Evolutionary conservation across 2,329 filamentous ascomycete species (phyloP).

Genomic region (Penicillium sp.): DNA sequence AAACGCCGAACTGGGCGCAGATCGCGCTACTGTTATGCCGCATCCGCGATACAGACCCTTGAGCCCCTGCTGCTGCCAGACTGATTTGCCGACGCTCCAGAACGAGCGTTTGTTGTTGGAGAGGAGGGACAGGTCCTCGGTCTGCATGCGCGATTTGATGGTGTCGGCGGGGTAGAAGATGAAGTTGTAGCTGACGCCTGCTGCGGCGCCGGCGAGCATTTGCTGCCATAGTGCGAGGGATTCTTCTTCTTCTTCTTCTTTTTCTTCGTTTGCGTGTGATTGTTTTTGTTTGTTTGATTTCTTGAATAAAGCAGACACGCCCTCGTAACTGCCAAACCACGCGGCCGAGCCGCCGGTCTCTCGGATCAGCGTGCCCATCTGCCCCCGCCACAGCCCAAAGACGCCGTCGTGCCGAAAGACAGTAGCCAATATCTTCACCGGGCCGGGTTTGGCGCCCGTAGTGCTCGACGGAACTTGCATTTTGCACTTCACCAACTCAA

Average conservation of each 20-base stretch:
- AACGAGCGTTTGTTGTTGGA: constrained; percentile 59
- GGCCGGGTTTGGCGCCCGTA: constrained; percentile 49
- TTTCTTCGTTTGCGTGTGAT: background rate
- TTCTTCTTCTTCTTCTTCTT: background rate
- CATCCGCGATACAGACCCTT: constrained; percentile 89
- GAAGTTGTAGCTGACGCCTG: constrained; percentile 94
- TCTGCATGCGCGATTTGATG: constrained; percentile 96
- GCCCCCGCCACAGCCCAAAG: constrained; percentile 88
- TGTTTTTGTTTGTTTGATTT: constrained; percentile 35
- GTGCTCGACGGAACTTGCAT: constrained; percentile 70
- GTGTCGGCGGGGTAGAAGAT: constrained; percentile 96
- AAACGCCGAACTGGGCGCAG: constrained; percentile 93
- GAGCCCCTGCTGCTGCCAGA: constrained; percentile 82
- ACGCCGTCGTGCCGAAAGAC: constrained; percentile 81
- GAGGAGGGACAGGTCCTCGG: constrained; percentile 57
- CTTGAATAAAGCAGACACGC: constrained; percentile 67
- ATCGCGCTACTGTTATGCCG: constrained; percentile 82
- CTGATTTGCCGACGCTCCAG: constrained; percentile 61
- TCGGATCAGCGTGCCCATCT: constrained; percentile 86
- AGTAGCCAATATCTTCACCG: constrained; percentile 68
- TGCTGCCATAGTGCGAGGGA: constrained; percentile 76
- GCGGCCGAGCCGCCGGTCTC: constrained; percentile 90
- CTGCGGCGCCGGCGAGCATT: constrained; percentile 78
- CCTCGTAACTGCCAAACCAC: constrained; percentile 93
- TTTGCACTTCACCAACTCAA: constrained; percentile 97